Base-by-base conservation (phyloP, 371 early-diverging fungal genomes). In the Actinomortierella ambigua region DNA sequence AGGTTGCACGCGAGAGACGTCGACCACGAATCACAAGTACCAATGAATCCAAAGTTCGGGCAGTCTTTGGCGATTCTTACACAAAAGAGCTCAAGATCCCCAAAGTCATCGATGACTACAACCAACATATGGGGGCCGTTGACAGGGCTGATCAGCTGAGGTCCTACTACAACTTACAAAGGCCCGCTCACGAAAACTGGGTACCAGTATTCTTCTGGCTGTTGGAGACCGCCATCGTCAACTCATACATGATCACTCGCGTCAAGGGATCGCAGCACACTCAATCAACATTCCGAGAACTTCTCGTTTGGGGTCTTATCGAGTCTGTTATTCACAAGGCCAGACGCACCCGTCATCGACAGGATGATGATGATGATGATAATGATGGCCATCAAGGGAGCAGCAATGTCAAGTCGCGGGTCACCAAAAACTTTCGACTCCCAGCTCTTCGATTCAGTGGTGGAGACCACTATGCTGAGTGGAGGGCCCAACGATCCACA, bases 131-230 rank as follows among this genome's bases (percentile, higher is more conserved):
- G 63, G 50, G 51, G 34, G 66, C 63, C 2, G 71, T 76, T 0
- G 71, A 66, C 39, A 66, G 59, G 17, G 63, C 77, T 23, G 62
- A 76, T 44, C 70, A 76, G 39, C 43, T 65, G 6, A 14, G 63
- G 8, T 40, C 27, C 17, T 68, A 77, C 47, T 77, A 69, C 49
- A 49, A 26, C 20, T 55, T 46, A 1, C 67, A 77, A 44, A 40
- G 34, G 40, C 48, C 51, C 26, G 43, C 57, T 14, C 26, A 49
- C 39, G 39, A 56, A 3, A 77, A 24, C 17, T 77, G 68, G 63
- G 50, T 66, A 15, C 63, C 57, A 7, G 18, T 59, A 39, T 69
- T 66, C 51, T 53, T 64, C 41, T 69, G 62, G 65, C 53, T 65
- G 17, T 46, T 75, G 22, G 65, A 75, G 29, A 70, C 60, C 15